Percentiles rank a stretch among this genome's conserved stretches.
phyloP scores from a whole-genome alignment of 805 yeast genomes.

The Starmerella gropengiesseri region DNA sequence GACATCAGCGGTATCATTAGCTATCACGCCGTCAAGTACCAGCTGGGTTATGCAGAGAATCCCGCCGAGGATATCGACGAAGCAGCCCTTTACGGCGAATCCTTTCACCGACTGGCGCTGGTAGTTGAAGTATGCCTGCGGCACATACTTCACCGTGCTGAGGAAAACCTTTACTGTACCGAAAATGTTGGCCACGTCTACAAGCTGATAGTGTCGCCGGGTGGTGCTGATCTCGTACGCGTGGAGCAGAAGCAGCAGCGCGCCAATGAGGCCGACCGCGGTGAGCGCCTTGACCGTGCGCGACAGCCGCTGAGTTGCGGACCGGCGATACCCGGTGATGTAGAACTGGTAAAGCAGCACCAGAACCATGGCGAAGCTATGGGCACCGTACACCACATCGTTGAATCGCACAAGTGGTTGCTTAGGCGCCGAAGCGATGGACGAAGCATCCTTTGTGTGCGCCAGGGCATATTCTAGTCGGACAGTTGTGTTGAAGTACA shows the following conservation, averaged over 20 bases:
- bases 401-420: conserved; percentile 36
- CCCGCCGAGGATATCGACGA: conserved; percentile 37
- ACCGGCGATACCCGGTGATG: conserved; percentile 31
- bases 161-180: conserved; percentile 38
- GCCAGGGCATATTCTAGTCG: conserved; percentile 30
- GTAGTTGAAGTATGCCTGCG: conserved; percentile 37
- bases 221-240: conserved; percentile 25
- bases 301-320: conserved; percentile 27
- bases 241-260: conserved; percentile 23
- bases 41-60: conserved; percentile 34
- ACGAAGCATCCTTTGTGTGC: conserved; percentile 20
- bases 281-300: conserved; percentile 24
- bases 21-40: conserved; percentile 32
- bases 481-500: conserved; percentile 28
- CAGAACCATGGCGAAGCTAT: conserved; percentile 34
- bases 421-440: conserved; percentile 17
- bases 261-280: conserved; percentile 18
- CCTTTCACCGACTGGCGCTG: conserved; percentile 38
- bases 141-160: conserved; percentile 39
- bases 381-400: conserved; percentile 38
- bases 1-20: conserved; percentile 28
- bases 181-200: conserved; percentile 34
- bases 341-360: conserved; percentile 32
- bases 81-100: conserved; percentile 34
- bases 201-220: conserved; percentile 24